Conservation (phyloP, 164 flowering plant genomes). For the Vitis riparia region DNA sequence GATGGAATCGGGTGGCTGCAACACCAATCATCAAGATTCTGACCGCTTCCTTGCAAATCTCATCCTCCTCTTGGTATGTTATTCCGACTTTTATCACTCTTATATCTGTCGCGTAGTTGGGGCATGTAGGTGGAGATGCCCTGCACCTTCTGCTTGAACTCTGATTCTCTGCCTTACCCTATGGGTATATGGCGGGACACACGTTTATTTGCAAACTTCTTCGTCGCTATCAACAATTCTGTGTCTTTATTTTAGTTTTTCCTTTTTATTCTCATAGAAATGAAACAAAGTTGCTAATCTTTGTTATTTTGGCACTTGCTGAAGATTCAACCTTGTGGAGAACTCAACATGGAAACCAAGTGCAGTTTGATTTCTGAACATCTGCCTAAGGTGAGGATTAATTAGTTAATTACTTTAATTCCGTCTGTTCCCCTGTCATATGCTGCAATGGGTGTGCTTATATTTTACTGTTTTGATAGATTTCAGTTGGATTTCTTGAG, state of each 20-base stretch:
- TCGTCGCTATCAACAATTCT: background rate
- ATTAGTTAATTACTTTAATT: background rate
- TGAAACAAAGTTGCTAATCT: background rate
- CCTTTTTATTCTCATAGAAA: slow-evolving; percentile 2
- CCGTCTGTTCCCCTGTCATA: background rate
- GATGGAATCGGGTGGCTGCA: slow-evolving; percentile 25
- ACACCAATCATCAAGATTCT: slow-evolving; percentile 18
- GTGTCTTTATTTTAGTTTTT: background rate
- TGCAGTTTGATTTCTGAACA: slow-evolving; percentile 43
- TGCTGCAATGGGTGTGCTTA: background rate
- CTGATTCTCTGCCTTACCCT: background rate
- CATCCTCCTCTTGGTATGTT: slow-evolving; percentile 40
- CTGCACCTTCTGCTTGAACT: no score
- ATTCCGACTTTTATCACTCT: background rate
- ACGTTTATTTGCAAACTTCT: background rate
- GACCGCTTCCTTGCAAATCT: slow-evolving; percentile 49
- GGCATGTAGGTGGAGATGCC: no score
- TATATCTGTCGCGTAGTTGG: background rate
- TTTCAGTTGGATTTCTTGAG: slow-evolving; percentile 42
- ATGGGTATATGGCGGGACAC: background rate
- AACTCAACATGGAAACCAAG: slow-evolving; percentile 44
- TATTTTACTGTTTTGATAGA: slow-evolving; percentile 28
- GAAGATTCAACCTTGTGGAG: slow-evolving; percentile 62
- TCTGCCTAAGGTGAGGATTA: slow-evolving; percentile 47
- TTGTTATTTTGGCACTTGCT: slow-evolving; percentile 4